Conservation (phyloP, 441 rosid genomes). For the Syzygium syzygioides region DNA sequence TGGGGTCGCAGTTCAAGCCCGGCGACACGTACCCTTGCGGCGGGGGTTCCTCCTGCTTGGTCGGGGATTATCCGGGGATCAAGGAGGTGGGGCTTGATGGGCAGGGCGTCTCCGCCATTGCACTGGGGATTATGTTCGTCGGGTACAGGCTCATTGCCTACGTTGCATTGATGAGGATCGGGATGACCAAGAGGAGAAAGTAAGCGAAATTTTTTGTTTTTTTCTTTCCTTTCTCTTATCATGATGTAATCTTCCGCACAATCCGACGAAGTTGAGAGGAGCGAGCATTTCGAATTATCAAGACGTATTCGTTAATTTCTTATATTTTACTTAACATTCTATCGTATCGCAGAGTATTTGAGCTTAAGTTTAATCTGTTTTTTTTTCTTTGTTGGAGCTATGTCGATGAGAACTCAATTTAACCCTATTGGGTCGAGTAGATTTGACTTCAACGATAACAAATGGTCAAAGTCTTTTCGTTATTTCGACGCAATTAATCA, state of each 20-base stretch:
- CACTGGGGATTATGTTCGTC: constrained; percentile 34
- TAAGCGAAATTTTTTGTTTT: neutral
- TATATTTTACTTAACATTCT: neutral
- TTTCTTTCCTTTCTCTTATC: neutral
- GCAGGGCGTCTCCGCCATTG: constrained; percentile 16
- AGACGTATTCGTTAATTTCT: neutral
- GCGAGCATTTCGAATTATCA: neutral
- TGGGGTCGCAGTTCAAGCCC: constrained; percentile 35
- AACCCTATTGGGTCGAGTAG: neutral
- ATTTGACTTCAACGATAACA: neutral
- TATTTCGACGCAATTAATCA: neutral
- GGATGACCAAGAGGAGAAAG: constrained; percentile 5
- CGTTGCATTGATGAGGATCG: constrained; percentile 34
- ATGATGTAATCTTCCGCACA: neutral
- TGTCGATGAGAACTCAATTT: neutral
- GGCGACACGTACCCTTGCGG: constrained; percentile 30
- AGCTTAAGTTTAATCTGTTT: neutral
- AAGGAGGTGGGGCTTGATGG: constrained; percentile 34
- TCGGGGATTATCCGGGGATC: constrained; percentile 36
- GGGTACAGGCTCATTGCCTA: constrained; percentile 40
- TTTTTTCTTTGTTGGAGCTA: neutral
- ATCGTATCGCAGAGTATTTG: neutral
- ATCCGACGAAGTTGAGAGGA: neutral
- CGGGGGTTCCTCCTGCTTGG: constrained; percentile 17
- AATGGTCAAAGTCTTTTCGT: neutral